A percentile compares a stretch with the other conserved stretches of the same genome.
Conservation (phyloP, 75 land plant species). For the Selaginella moellendorffii region DNA sequence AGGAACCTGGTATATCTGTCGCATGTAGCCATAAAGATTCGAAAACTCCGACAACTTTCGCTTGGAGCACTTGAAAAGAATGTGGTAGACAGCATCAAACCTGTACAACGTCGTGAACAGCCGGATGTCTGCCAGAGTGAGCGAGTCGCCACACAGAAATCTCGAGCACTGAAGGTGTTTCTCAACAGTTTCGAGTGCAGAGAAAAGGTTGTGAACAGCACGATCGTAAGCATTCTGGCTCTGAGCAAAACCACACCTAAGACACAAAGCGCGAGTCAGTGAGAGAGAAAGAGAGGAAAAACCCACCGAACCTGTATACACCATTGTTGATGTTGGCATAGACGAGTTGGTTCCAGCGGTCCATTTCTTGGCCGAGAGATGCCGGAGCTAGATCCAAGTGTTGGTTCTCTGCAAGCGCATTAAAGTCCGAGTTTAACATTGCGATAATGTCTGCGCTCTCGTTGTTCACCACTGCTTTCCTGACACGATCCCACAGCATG, state of each 20-base stretch:
- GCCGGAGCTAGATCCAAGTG: conserved; percentile 48
- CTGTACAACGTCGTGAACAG: conserved; percentile 82
- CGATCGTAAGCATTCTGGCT: conserved; percentile 68
- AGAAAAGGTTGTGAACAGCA: conserved; percentile 53
- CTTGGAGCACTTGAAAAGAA: conserved; percentile 84
- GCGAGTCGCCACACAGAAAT: conserved; percentile 59
- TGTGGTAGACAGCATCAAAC: conserved; percentile 81
- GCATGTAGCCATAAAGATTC: conserved; percentile 54
- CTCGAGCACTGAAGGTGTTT: conserved; percentile 47
- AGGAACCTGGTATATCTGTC: conserved; percentile 80
- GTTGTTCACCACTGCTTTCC: conserved; percentile 58
- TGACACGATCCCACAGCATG: conserved; percentile 67
- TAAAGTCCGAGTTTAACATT: conserved; percentile 47
- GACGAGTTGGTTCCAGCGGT: conserved; percentile 55
- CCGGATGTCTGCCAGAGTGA: conserved; percentile 82
- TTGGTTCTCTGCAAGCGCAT: conserved; percentile 25
- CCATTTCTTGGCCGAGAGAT: conserved; percentile 37
- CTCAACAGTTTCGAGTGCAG: conserved; percentile 60
- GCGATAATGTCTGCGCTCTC: conserved; percentile 81
- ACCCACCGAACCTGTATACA: conserved; percentile 50
- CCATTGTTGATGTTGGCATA: conserved; percentile 76
- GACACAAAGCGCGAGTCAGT: neutral
- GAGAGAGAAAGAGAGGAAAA: neutral
- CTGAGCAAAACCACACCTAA: conserved; percentile 93
- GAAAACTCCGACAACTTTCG: conserved; percentile 70